Percentiles rank a stretch among this genome's conserved stretches.
Conservation (phyloP, 208 protist genomes). For the Histomonas meleagridis region DNA sequence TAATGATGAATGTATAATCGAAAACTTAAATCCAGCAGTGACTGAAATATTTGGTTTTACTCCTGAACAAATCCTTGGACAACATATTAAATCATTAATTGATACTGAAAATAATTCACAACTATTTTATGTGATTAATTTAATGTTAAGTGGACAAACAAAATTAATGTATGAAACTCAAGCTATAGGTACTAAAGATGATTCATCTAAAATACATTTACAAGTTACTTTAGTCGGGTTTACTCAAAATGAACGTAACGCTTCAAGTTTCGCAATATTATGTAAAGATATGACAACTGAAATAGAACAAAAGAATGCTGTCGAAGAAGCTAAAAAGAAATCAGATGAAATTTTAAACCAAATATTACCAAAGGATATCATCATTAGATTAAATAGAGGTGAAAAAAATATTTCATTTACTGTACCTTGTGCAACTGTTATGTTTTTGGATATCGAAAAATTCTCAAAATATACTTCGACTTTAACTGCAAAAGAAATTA, state of each 20-base stretch:
- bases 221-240: not conserved
- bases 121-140: not conserved
- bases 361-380: not conserved
- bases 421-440: not conserved
- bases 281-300: not conserved
- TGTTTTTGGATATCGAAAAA: slow-evolving; percentile 31
- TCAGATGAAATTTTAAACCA: not conserved
- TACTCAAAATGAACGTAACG: not conserved
- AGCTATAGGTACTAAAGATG: not conserved
- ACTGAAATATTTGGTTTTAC: not conserved
- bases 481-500: not conserved
- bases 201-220: not conserved
- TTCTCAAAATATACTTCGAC: not conserved
- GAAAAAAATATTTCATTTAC: slow-evolving; percentile 1
- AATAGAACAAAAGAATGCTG: not conserved
- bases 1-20: not conserved
- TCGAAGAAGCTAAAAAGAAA: not conserved
- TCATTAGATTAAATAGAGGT: not conserved
- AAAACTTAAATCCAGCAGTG: not conserved
- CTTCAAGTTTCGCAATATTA: not conserved
- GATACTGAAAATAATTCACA: not conserved
- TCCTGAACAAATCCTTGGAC: not conserved
- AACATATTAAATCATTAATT: not conserved
- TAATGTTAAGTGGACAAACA: not conserved
- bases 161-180: not conserved